Base-by-base conservation (phyloP, 805 yeast species). In the Helenozyma baotianmanensis region DNA sequence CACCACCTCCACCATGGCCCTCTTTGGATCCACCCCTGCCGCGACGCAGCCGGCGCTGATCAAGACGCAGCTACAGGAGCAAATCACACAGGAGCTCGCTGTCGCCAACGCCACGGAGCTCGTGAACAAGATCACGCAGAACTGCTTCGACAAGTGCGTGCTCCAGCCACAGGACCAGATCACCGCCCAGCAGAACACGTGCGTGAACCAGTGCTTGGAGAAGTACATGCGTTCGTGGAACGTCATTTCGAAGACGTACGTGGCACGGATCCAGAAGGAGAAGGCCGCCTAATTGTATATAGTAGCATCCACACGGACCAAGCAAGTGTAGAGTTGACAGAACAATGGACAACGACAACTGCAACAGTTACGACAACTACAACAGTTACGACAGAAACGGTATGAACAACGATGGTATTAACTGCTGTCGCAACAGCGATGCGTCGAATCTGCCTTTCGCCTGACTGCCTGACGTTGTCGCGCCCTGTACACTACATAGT, bases 171-270 rank as follows among this genome's bases (percentile, higher is more conserved):
- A 77, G 24, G 49, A 70, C 14, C 44, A 63, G 10, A 52, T 77
- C 36, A 57, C 64, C 30, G 45, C 66, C 2, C 69, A 63, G 6
- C 87, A 88, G 50, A 75, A 76, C 35, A 60, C 59, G 18, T 88
- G 96, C 62, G 72, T 85, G 29, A 75, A 71, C 38, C 82, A 80
- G 56, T 89, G 97, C 56, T 71, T 83, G 47, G 80, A 82, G 43
- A 89, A 86, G 62, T 89, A 85, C 60, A 81, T 88, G 90, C 76
- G 82, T 57, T 78, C 94, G 21, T 89, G 96, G 96, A 87, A 88
- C 50, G 68, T 80, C 34, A 70, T 89, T 26, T 84, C 95, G 9
- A 80, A 77, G 54, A 68, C 84, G 9, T 88, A 87, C 58, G 76
- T 87, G 32, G 54, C 76, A 18, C 76, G 95, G 58, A 82, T 86